Evolutionary conservation across 2,329 filamentous ascomycete species (phyloP), one percentile per base, ranked within the genome.

Genomic region (Claviceps humidiphila): DNA sequence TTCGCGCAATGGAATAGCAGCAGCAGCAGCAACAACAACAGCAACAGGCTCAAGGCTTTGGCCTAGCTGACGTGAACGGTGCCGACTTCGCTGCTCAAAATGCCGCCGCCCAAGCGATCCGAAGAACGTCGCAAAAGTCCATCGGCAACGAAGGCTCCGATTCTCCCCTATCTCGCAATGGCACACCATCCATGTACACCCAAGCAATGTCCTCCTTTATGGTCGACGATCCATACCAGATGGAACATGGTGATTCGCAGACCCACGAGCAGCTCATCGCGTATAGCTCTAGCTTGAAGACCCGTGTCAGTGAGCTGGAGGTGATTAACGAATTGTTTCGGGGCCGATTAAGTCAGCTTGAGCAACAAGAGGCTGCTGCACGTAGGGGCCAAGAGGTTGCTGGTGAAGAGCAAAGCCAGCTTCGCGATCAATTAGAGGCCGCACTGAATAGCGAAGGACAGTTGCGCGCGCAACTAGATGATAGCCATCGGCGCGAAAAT

Each of bases 241-340:
- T 51, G 2, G 57, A 74, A 57, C 79, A 75, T 56, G 77, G 73
- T 51, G 77, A 84, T 26, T 82, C 86, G 1, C 85, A 89, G 63
- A 85, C 84, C 3, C 89, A 88, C 65, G 87, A 95, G 63, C 83
- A 87, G 55, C 77, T 95, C 24, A 74, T 89, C 50, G 84, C 85
- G 1, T 80, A 84, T 56, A 95, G 95, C 66, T 87, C 87, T 5
- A 85, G 83, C 49, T 75, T 97, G n/a, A 95, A 94, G 71, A 98
- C 93, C 0, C 84, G 93, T 43, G 91, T 98, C 38, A 93, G 85
- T 60, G 93, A 98, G 67, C 77, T 98, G 24, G 93, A 98, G 65
- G 80, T 98, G 50, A 96, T 98, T 73, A 96, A 90, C 61, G 85
- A 87, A 63, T 74, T 90, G 45, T 89, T 89, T 66, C 77, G 84